Percentiles rank a stretch among this genome's conserved stretches.
These are phyloP conservation scores for Agarophyton chilense DNA, from an alignment of 23 red algal species.

Conservation along the genomic window DNA sequence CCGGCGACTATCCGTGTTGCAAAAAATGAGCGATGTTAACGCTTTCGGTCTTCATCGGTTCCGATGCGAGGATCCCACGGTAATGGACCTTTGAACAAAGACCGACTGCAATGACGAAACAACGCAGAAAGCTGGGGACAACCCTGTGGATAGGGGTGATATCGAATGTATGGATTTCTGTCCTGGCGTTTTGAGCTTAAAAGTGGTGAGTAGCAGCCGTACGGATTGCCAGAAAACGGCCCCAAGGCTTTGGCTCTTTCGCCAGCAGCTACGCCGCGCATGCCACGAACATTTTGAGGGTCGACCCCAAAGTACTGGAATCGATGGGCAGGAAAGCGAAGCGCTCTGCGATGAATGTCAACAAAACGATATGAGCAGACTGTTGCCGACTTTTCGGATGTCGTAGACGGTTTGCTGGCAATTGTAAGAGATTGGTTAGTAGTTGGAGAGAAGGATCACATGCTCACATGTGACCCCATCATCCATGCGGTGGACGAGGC, in stretches of 20 bases:
- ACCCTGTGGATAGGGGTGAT: constrained; percentile 83
- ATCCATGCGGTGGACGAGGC: constrained; percentile 57
- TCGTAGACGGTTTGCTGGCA: constrained; percentile 57
- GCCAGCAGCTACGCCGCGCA: constrained; percentile 17
- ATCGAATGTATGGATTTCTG: constrained; percentile 77
- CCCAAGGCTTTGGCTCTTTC: constrained; percentile 46
- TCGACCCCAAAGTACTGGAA: constrained; percentile 83
- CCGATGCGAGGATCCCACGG: constrained; percentile 78
- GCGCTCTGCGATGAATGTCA: constrained; percentile 67
- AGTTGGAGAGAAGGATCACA: constrained; percentile 55
- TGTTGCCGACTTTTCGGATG: constrained; percentile 71
- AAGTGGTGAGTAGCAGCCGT: constrained; percentile 66
- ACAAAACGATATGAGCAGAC: constrained; percentile 66
- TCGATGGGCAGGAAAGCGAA: constrained; percentile 66
- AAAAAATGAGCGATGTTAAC: neutral
- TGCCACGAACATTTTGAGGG: constrained; percentile 20
- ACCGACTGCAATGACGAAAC: constrained; percentile 70
- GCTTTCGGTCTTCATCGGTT: neutral
- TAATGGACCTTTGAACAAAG: constrained; percentile 57
- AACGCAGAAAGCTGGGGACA: constrained; percentile 72
- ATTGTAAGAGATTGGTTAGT: constrained; percentile 77
- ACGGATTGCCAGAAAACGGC: constrained; percentile 81
- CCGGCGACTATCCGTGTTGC: neutral
- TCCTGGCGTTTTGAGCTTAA: constrained; percentile 58
- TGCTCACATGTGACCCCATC: constrained; percentile 51